Evolutionary conservation across 495 filamentous ascomycete genomes (phyloP).

Genomic region (Xylaria bambusicola): DNA sequence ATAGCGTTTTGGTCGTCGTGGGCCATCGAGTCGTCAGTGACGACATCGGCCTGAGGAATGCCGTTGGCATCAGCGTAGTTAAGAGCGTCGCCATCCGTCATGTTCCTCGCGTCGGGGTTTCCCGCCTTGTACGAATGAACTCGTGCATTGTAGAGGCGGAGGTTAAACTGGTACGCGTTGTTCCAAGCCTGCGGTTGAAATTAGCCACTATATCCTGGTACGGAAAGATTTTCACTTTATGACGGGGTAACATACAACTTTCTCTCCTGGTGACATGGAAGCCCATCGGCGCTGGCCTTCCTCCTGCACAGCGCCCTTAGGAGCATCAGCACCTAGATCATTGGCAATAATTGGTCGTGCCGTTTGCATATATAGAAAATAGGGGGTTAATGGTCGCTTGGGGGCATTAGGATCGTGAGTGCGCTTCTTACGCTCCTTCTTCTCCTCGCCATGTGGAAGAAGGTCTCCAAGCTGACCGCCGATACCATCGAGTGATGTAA

Average conservation of each 20-base stretch:
- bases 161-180: constrained; percentile 72
- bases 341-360: constrained; percentile 74
- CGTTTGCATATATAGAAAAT: constrained; percentile 88
- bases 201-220: no score
- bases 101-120: constrained; percentile 63
- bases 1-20: constrained; percentile 60
- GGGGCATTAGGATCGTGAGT: constrained; percentile 90
- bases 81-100: constrained; percentile 60
- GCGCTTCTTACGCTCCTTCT: constrained; percentile 86
- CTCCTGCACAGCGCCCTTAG: constrained; percentile 76
- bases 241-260: constrained; percentile 54
- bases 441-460: constrained; percentile 55
- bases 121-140: constrained; percentile 72
- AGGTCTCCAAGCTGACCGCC: constrained; percentile 36
- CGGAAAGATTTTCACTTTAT: neutral
- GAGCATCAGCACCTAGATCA: constrained; percentile 69
- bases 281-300: constrained; percentile 84
- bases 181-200: constrained; percentile 63
- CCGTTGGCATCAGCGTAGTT: constrained; percentile 57
- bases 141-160: constrained; percentile 70
- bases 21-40: constrained; percentile 52
- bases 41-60: constrained; percentile 46
- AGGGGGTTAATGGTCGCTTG: constrained; percentile 89
- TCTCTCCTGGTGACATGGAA: constrained; percentile 69
- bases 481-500: constrained; percentile 45